phyloP scores from a whole-genome alignment of 2,329 filamentous ascomycete genomes.

The Zymoseptoria crescenta region DNA sequence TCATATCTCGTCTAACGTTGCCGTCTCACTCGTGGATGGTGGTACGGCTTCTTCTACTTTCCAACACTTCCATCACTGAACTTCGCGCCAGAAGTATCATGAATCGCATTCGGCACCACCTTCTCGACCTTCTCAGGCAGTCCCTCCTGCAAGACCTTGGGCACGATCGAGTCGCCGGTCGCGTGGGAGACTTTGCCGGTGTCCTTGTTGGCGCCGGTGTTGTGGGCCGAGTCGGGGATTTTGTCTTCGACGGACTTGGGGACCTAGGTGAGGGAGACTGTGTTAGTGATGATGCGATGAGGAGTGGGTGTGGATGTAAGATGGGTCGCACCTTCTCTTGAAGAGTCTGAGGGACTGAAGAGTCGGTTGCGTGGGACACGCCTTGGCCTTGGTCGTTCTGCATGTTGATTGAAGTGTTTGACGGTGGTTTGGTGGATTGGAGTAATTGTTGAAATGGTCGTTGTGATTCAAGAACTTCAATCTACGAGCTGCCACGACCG shows the following conservation, averaged over 20 bases:
- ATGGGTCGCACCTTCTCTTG: slow-evolving; percentile 30
- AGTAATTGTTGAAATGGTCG: not conserved
- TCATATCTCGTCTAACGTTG: not conserved
- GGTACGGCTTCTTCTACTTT: slow-evolving; percentile 5
- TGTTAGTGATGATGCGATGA: not conserved
- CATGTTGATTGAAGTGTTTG: not conserved
- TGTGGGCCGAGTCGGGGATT: slow-evolving; percentile 34
- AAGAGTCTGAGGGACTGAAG: slow-evolving; percentile 31
- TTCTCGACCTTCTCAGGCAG: slow-evolving; percentile 40
- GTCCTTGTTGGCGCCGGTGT: slow-evolving; percentile 28
- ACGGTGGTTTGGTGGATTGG: not conserved
- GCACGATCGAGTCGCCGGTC: slow-evolving; percentile 34
- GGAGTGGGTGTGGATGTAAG: not conserved
- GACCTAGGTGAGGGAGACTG: slow-evolving; percentile 12
- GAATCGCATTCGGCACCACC: slow-evolving; percentile 37
- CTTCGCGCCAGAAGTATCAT: slow-evolving; percentile 30
- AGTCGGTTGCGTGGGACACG: slow-evolving; percentile 35
- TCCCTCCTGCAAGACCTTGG: slow-evolving; percentile 37
- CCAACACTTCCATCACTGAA: slow-evolving; percentile 18
- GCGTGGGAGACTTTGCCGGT: slow-evolving; percentile 36
- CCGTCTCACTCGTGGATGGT: no score
- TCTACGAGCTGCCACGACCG: not conserved
- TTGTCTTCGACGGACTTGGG: slow-evolving; percentile 33
- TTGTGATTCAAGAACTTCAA: not conserved
- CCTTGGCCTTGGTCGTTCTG: slow-evolving; percentile 33